A percentile compares a stretch with the other conserved stretches of the same genome.
phyloP scores from a whole-genome alignment of 2,329 filamentous ascomycete genomes.

The Didymella keratinophila region DNA sequence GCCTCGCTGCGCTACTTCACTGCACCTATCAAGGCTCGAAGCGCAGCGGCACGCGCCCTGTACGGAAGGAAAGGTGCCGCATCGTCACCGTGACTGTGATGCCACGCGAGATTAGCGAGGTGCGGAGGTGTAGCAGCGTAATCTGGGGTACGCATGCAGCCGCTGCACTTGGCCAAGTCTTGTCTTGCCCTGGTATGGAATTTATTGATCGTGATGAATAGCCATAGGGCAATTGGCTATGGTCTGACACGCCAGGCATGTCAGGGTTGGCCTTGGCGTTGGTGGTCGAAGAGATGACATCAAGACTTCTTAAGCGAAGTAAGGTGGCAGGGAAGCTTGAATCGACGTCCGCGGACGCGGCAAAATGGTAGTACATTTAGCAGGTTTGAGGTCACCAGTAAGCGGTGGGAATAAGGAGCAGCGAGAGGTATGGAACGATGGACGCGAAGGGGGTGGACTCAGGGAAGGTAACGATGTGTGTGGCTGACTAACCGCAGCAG shows the following conservation, averaged over 20 bases:
- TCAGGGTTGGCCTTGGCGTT: not conserved
- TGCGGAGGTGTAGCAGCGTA: constrained; percentile 2
- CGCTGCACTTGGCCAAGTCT: not conserved
- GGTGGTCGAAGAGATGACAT: constrained; percentile 8
- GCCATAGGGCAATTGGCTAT: not conserved
- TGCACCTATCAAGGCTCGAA: not conserved
- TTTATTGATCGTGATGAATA: not conserved
- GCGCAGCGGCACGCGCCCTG: not conserved
- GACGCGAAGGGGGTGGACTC: not conserved
- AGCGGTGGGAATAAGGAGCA: not conserved
- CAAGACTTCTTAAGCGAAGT: constrained; percentile 16
- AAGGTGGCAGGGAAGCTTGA: not conserved
- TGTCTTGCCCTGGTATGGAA: not conserved
- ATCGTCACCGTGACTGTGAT: constrained; percentile 4
- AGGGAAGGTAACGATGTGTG: not conserved
- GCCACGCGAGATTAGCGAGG: constrained; percentile 9
- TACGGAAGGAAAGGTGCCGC: not conserved
- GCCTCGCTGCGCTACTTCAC: not conserved
- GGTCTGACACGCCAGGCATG: not conserved
- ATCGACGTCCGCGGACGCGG: not conserved
- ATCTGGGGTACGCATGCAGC: constrained; percentile 1
- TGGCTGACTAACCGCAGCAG: not conserved
- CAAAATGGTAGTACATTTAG: not conserved
- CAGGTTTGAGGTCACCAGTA: not conserved
- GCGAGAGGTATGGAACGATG: not conserved